Conservation (phyloP, 208 protist species). For the Leishmania lainsoni region DNA sequence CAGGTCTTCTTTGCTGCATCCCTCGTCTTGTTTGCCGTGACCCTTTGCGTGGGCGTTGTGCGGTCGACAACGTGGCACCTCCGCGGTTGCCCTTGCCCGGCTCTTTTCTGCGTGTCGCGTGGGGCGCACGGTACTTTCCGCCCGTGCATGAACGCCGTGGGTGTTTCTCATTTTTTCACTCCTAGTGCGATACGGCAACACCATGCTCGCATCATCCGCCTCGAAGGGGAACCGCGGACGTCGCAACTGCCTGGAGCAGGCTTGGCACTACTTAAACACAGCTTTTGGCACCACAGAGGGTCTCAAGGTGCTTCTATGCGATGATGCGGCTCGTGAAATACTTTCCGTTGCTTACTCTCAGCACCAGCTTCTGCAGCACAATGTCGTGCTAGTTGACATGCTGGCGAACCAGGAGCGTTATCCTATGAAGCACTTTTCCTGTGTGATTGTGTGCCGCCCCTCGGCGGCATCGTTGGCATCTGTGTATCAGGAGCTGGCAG, state of each 20-base stretch:
- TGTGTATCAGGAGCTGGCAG: conserved; percentile 91
- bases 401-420: conserved; percentile 88
- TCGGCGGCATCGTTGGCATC: conserved; percentile 81
- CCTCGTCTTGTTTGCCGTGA: not conserved
- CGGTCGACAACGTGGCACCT: not conserved
- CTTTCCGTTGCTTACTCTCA: conserved; percentile 95
- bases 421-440: conserved; percentile 95
- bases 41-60: not conserved
- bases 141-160: not conserved
- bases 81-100: not conserved
- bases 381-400: conserved; percentile 97
- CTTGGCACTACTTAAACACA: conserved; percentile 72
- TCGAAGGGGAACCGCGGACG: conserved; percentile 28
- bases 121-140: not conserved
- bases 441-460: conserved; percentile 92
- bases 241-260: conserved; percentile 79
- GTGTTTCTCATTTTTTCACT: not conserved
- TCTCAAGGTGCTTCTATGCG: conserved; percentile 96
- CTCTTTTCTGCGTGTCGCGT: not conserved
- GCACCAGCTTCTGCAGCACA: conserved; percentile 96
- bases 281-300: conserved; percentile 56
- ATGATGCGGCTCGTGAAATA: conserved; percentile 94
- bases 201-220: not conserved
- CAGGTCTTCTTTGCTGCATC: not conserved
- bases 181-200: not conserved